A percentile compares a stretch with the other conserved stretches of the same genome.
phyloP scores from a whole-genome alignment of 1,284 basidiomycete species.

The Tilletiopsis washingtonensis region DNA sequence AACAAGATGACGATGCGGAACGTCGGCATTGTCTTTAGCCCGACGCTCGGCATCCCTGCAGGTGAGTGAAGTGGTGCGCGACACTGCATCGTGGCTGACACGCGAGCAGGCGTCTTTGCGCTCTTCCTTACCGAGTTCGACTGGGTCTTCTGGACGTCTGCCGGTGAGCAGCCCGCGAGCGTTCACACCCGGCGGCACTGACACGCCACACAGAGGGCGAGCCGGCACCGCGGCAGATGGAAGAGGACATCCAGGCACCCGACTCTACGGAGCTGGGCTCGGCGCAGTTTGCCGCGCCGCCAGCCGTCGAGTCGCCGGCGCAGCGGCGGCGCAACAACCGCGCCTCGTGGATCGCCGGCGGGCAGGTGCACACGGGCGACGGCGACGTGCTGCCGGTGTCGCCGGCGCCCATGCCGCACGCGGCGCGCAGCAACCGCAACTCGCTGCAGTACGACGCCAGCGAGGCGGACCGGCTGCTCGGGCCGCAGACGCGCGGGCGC shows the following conservation, averaged over 20 bases:
- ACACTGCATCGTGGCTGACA: too few species aligned
- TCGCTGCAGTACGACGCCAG: slow-evolving; percentile 11
- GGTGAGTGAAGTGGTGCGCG: too few species aligned
- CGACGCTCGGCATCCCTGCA: slow-evolving; percentile 39
- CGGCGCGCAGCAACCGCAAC: slow-evolving; percentile 13
- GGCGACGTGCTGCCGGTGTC: not conserved
- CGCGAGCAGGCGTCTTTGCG: slow-evolving; percentile 40
- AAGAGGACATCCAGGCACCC: slow-evolving; percentile 15
- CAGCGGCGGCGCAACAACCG: not conserved
- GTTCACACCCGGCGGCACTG: too few species aligned
- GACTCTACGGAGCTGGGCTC: slow-evolving; percentile 5
- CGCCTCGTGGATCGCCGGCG: slow-evolving; percentile 5
- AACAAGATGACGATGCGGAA: slow-evolving; percentile 99
- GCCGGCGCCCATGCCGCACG: not conserved
- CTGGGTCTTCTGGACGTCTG: slow-evolving; percentile 34
- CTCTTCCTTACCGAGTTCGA: slow-evolving; percentile 41
- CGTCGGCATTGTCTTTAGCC: slow-evolving; percentile 78
- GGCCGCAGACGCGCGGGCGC: slow-evolving; percentile 1
- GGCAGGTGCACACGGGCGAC: slow-evolving; percentile 4
- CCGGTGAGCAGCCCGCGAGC: too few species aligned
- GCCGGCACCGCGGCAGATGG: slow-evolving; percentile 21
- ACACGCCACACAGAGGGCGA: slow-evolving; percentile 31
- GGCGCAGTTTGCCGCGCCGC: not conserved
- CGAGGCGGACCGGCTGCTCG: slow-evolving; percentile 12
- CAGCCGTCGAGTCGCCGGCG: not conserved